Evolutionary conservation across 164 flowering plant genomes (phyloP).

Genomic region (Dillenia suffruticosa): DNA sequence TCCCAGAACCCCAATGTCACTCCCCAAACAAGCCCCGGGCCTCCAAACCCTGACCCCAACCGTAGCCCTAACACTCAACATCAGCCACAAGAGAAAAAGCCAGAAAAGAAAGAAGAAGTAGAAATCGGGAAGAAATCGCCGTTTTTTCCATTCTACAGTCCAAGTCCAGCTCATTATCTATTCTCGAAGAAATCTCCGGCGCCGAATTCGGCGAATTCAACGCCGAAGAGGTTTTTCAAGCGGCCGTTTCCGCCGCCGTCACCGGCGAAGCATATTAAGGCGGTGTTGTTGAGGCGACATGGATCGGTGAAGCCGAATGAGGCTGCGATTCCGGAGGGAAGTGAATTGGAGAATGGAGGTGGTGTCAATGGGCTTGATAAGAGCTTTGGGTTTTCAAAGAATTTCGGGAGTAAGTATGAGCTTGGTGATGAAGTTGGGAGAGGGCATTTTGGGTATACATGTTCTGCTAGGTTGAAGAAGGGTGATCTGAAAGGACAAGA

Average conservation of each 20-base stretch:
- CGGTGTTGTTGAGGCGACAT: constrained; percentile 67
- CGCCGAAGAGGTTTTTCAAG: constrained; percentile 69
- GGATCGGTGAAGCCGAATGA: constrained; percentile 81
- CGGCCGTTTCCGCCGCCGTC: constrained; percentile 88
- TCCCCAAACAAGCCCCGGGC: constrained; percentile 4
- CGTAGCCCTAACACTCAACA: constrained; percentile 6
- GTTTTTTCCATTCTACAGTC: constrained; percentile 74
- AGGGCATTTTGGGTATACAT: constrained; percentile 89
- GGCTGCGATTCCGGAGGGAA: constrained; percentile 69
- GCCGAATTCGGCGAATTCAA: constrained; percentile 49
- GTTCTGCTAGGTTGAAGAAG: constrained; percentile 63
- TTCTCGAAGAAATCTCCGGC: constrained; percentile 73
- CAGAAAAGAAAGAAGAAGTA: constrained; percentile 9
- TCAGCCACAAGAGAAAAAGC: not conserved
- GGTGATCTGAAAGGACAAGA: constrained; percentile 72
- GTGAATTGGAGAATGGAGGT: constrained; percentile 25
- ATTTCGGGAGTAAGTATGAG: constrained; percentile 69
- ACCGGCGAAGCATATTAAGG: constrained; percentile 86
- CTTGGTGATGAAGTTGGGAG: constrained; percentile 83
- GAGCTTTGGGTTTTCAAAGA: constrained; percentile 79
- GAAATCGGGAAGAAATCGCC: constrained; percentile 51
- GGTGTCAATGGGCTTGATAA: constrained; percentile 49
- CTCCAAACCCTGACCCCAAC: constrained; percentile 6
- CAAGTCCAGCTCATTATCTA: constrained; percentile 64
- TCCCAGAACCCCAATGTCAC: constrained; percentile 15